Conservation (phyloP, 345 rosid species). For the Citrus sinensis region DNA sequence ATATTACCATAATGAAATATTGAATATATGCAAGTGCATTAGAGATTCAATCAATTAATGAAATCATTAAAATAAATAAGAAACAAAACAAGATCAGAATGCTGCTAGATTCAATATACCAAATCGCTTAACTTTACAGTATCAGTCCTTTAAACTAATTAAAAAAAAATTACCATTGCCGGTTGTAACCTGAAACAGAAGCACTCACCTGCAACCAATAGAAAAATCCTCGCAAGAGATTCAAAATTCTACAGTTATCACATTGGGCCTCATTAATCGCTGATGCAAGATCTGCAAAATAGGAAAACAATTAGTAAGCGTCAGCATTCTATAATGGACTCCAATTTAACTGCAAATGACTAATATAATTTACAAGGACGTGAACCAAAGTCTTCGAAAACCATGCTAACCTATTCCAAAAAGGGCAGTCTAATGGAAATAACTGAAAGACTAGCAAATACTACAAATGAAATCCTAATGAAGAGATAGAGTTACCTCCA, state of each 20-base stretch:
- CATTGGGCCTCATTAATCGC: constrained; percentile 8
- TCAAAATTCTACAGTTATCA: constrained; percentile 34
- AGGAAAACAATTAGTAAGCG: neutral
- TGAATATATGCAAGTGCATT: neutral
- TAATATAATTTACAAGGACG: neutral
- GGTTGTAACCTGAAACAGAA: constrained; percentile 7
- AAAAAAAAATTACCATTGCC: neutral
- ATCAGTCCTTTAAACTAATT: neutral
- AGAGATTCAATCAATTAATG: neutral
- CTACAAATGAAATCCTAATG: neutral
- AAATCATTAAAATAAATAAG: neutral
- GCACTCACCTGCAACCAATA: constrained; percentile 63
- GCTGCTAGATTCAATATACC: neutral
- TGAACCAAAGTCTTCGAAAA: neutral
- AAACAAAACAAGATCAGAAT: neutral
- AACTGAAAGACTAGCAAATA: neutral
- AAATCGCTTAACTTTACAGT: neutral
- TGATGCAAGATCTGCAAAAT: constrained; percentile 46
- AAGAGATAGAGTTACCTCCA: neutral
- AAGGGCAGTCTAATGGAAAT: neutral
- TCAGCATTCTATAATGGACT: constrained; percentile 7
- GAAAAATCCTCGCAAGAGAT: constrained; percentile 77
- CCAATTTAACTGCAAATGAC: neutral
- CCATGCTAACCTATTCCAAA: neutral
- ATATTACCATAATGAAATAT: neutral